A percentile compares a stretch with the other conserved stretches of the same genome.
These are phyloP conservation scores for Tetratostichococcus sp. DNA, from an alignment of 139 green algal species.

Conservation along the genomic window DNA sequence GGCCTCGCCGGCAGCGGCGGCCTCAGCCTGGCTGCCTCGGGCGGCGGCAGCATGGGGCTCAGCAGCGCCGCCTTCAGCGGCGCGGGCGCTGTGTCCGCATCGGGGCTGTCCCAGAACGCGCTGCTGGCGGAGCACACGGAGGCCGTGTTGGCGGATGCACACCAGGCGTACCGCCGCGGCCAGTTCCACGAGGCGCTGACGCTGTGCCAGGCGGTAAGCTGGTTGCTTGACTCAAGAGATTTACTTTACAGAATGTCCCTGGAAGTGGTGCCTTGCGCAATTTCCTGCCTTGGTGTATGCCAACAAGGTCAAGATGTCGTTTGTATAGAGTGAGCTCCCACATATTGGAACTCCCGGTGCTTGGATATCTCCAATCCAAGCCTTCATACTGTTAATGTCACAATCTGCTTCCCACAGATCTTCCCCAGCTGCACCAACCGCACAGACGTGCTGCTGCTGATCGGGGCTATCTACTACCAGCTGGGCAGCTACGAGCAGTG, in stretches of 20 bases:
- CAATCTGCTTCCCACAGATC: slow-evolving; percentile 20
- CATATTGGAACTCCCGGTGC: too few relatives aligned
- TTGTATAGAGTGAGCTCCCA: too few relatives aligned
- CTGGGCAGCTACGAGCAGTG: slow-evolving; percentile 60
- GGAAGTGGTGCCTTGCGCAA: too few relatives aligned
- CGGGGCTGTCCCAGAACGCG: background rate
- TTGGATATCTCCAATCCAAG: too few relatives aligned
- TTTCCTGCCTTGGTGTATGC: too few relatives aligned
- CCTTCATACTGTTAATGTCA: too few relatives aligned
- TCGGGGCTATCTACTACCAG: slow-evolving; percentile 80
- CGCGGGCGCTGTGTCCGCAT: background rate
- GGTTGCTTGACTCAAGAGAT: too few relatives aligned
- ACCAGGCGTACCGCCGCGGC: slow-evolving; percentile 41
- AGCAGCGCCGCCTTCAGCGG: background rate
- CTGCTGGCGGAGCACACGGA: background rate
- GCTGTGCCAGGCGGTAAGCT: slow-evolving; percentile 51
- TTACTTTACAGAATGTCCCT: too few relatives aligned
- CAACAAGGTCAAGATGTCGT: too few relatives aligned
- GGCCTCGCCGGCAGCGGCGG: too few relatives aligned
- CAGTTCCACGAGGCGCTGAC: slow-evolving; percentile 46
- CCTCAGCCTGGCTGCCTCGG: background rate
- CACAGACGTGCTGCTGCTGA: slow-evolving; percentile 74
- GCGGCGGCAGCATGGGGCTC: background rate
- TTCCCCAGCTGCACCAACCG: slow-evolving; percentile 30
- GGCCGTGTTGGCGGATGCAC: slow-evolving; percentile 28